These are phyloP conservation scores for Chrysosporium queenslandicum DNA, from an alignment of 2,329 filamentous ascomycete genomes.

Conservation along the genomic window DNA sequence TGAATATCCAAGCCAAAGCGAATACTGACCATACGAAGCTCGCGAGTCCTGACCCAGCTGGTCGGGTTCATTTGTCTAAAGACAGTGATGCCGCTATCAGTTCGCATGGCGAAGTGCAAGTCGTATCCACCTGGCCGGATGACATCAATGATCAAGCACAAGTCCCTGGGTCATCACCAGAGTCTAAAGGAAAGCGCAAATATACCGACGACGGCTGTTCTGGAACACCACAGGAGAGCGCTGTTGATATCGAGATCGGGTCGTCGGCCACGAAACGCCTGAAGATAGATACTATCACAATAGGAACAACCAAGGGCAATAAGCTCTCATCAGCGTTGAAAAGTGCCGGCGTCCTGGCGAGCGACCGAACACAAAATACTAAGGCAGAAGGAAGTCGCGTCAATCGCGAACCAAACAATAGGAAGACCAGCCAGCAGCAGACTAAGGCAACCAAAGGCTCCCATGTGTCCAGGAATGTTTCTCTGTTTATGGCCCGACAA, in stretches of 20 bases:
- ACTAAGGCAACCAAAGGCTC: background rate
- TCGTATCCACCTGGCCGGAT: background rate
- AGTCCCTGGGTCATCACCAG: background rate
- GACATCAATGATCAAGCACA: background rate
- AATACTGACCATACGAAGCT: background rate
- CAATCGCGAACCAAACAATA: background rate
- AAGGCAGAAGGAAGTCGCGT: background rate
- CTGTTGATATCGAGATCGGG: background rate
- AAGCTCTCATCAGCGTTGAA: conserved; percentile 5
- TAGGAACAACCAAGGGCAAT: background rate
- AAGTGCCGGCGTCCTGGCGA: conserved; percentile 6
- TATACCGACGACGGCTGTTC: background rate
- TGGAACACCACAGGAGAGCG: background rate
- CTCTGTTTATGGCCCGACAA: conserved; percentile 17
- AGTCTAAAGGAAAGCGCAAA: background rate
- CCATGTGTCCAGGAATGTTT: conserved; percentile 17
- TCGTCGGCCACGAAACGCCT: background rate
- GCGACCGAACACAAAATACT: no score
- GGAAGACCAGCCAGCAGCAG: background rate
- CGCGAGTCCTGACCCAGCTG: background rate
- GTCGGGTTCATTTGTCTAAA: background rate
- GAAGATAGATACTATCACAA: background rate
- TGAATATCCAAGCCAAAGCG: background rate
- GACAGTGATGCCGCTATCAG: background rate
- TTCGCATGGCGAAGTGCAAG: background rate